Evolutionary conservation across 768 basidiomycete genomes (phyloP).

Genomic region (Lactarius quietus): DNA sequence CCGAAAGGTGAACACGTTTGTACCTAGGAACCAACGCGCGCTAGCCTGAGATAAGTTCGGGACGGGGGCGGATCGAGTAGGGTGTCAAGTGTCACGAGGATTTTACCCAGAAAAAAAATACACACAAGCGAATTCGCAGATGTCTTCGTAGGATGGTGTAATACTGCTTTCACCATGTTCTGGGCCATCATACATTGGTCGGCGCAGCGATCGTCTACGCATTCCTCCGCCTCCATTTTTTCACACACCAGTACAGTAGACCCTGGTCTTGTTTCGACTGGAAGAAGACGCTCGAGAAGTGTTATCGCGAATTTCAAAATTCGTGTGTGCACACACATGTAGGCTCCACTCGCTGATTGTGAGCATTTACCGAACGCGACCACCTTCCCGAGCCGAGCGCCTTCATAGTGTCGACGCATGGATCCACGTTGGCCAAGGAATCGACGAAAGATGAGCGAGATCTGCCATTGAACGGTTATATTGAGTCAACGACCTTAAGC

Average conservation of each 20-base stretch:
- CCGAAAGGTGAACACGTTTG: conserved; percentile 18
- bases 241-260: too few species aligned
- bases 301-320: not conserved
- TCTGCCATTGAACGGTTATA: not conserved
- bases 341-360: not conserved
- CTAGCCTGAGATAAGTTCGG: conserved; percentile 8
- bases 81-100: too few species aligned
- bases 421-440: not conserved
- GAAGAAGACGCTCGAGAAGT: not conserved
- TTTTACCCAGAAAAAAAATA: too few species aligned
- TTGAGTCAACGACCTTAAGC: not conserved
- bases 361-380: not conserved
- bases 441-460: not conserved
- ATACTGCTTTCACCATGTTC: too few species aligned
- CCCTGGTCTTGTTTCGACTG: not conserved
- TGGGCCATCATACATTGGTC: too few species aligned
- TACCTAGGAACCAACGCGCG: conserved; percentile 5
- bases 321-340: not conserved
- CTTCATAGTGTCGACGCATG: too few species aligned
- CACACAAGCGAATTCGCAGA: too few species aligned
- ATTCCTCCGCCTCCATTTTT: too few species aligned
- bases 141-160: too few species aligned
- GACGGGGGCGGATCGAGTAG: not conserved
- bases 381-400: too few species aligned
- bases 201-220: too few species aligned